Evolutionary conservation across 768 basidiomycete species (phyloP).

Genomic region (Amanita pseudoporphyria): DNA sequence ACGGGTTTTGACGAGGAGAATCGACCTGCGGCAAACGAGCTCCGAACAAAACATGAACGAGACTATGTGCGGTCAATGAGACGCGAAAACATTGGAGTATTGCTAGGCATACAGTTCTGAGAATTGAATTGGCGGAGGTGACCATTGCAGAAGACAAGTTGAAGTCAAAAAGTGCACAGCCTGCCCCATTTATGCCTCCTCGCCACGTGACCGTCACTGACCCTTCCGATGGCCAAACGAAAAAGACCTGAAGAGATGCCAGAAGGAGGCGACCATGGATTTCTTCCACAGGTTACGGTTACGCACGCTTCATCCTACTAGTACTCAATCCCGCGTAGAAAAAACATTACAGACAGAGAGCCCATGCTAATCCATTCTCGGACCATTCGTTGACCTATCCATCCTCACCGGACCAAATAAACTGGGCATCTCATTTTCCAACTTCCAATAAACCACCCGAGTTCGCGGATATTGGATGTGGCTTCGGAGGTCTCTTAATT

Average conservation of each 20-base stretch:
- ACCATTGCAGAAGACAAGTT: slow-evolving; percentile 28
- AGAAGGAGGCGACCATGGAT: slow-evolving; percentile 13
- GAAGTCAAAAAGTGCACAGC: slow-evolving; percentile 12
- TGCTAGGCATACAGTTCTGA: slow-evolving; percentile 27
- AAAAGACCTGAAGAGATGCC: slow-evolving; percentile 15
- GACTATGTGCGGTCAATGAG: slow-evolving; percentile 26
- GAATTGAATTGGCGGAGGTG: slow-evolving; percentile 24
- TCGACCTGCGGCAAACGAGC: slow-evolving; percentile 37
- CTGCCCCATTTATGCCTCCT: slow-evolving; percentile 4
- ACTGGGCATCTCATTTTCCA: slow-evolving; percentile 83
- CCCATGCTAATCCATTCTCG: slow-evolving; percentile 81
- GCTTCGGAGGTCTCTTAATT: slow-evolving; percentile 91
- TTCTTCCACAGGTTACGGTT: slow-evolving; percentile 40
- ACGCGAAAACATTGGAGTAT: neutral
- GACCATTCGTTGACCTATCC: slow-evolving; percentile 89
- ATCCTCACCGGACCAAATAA: slow-evolving; percentile 57
- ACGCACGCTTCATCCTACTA: neutral
- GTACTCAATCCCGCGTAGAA: slow-evolving; percentile 38
- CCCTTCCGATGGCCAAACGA: slow-evolving; percentile 22
- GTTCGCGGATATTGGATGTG: slow-evolving; percentile 96
- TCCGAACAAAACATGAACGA: slow-evolving; percentile 37
- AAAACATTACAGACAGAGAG: slow-evolving; percentile 76
- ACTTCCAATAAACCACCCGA: slow-evolving; percentile 68
- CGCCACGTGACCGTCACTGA: slow-evolving; percentile 3
- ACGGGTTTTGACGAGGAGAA: slow-evolving; percentile 60